Conservation (phyloP, 1,284 basidiomycete genomes). For the Melampsora americana region DNA sequence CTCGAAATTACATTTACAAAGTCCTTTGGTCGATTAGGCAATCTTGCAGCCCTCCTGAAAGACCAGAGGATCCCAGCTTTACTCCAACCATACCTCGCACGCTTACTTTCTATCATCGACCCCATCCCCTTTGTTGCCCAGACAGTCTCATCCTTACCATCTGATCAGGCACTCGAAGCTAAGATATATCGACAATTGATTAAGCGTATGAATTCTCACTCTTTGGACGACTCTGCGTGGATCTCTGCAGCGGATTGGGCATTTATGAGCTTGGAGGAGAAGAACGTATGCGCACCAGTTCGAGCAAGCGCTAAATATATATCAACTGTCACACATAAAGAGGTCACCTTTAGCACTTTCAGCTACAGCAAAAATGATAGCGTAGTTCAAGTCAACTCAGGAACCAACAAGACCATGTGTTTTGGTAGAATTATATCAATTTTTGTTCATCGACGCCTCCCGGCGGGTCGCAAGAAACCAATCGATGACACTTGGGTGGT, state of each 20-base stretch:
- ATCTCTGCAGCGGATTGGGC: neutral
- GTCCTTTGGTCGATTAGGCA: slow-evolving; percentile 2
- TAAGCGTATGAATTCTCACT: no score
- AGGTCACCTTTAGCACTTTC: neutral
- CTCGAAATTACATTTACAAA: neutral
- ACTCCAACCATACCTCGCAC: no score
- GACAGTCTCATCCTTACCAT: no score
- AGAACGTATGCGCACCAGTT: neutral
- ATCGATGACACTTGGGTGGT: neutral
- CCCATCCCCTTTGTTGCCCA: no score
- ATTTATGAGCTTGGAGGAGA: neutral
- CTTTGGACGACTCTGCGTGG: no score
- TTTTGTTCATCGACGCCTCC: neutral
- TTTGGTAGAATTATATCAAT: neutral
- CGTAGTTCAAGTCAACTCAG: neutral
- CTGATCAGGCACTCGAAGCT: no score
- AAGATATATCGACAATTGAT: no score
- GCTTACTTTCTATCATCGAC: no score
- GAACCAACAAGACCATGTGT: neutral
- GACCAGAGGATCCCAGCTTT: no score
- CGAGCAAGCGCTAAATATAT: neutral
- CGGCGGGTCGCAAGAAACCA: neutral
- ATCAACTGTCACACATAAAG: neutral
- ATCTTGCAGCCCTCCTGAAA: neutral
- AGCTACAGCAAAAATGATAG: neutral